Conservation (phyloP, 2,329 filamentous ascomycete genomes). For the Knoxdaviesia proteae region DNA sequence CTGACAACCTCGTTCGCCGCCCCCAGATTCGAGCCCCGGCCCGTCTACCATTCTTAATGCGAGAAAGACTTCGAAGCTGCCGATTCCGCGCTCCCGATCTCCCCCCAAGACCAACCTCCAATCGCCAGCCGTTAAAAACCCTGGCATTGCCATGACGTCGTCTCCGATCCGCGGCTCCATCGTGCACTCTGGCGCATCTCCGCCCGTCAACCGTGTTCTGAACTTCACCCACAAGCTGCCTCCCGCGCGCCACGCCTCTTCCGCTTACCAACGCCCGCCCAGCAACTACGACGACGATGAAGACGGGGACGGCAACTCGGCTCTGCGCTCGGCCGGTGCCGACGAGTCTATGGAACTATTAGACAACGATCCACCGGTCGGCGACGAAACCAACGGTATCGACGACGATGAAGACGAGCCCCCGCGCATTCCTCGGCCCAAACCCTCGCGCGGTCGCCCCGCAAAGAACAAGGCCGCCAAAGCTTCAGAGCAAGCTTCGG, state of each 20-base stretch:
- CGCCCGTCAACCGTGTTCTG: constrained; percentile 12
- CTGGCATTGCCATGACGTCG: constrained; percentile 31
- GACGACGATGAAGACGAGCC: constrained; percentile 10
- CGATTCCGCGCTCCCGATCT: constrained; percentile 29
- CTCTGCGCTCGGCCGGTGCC: constrained; percentile 6
- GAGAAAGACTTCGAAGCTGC: constrained; percentile 25
- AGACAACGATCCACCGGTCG: constrained; percentile 9
- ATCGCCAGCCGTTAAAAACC: constrained; percentile 41
- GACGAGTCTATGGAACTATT: constrained; percentile 24
- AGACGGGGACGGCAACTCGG: constrained; percentile 8
- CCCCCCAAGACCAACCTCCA: constrained; percentile 41
- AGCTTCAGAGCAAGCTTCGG: constrained; percentile 5
- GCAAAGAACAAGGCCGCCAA: constrained; percentile 7
- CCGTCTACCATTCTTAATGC: constrained; percentile 29
- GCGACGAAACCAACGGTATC: constrained; percentile 10
- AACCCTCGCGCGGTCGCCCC: constrained; percentile 7
- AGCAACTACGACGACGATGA: constrained; percentile 8
- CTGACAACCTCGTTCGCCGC: constrained; percentile 6
- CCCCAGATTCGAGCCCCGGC: constrained; percentile 28
- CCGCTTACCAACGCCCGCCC: constrained; percentile 6
- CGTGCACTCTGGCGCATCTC: constrained; percentile 7
- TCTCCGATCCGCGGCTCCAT: constrained; percentile 24
- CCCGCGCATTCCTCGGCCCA: constrained; percentile 3
- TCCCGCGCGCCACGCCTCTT: constrained; percentile 17
- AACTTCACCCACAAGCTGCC: constrained; percentile 33